Conservation (phyloP, 139 green algal genomes). For the Chlamydomonas applanata region DNA sequence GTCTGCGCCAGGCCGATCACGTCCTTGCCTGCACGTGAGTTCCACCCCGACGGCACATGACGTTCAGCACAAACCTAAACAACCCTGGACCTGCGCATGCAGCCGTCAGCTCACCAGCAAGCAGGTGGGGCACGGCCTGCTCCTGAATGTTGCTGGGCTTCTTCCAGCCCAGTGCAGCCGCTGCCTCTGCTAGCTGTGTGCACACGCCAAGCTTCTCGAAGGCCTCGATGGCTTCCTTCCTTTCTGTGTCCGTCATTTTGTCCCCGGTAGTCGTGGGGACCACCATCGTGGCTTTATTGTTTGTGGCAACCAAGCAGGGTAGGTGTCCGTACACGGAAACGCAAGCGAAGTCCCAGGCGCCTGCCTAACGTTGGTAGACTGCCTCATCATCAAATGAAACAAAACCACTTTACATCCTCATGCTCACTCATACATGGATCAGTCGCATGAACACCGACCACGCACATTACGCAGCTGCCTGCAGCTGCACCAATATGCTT, state of each 20-base stretch:
- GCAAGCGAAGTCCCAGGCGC: too few species aligned
- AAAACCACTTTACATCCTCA: too few species aligned
- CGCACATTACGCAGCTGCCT: too few species aligned
- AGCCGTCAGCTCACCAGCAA: constrained; percentile 56
- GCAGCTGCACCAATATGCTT: too few species aligned
- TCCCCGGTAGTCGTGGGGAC: background rate
- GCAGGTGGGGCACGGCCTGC: constrained; percentile 79
- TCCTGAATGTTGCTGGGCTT: constrained; percentile 80
- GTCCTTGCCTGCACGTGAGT: constrained; percentile 72
- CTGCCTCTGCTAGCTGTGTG: constrained; percentile 77
- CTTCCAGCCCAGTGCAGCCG: constrained; percentile 82
- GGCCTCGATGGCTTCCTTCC: constrained; percentile 30
- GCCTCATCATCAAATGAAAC: too few species aligned
- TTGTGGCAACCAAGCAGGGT: too few species aligned
- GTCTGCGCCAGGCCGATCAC: constrained; percentile 98
- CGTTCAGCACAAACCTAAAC: background rate
- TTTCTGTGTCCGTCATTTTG: constrained; percentile 38
- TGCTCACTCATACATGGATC: too few species aligned
- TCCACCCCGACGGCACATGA: background rate
- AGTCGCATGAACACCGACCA: too few species aligned
- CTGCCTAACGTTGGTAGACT: too few species aligned
- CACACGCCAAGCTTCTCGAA: constrained; percentile 85
- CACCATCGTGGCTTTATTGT: too few species aligned
- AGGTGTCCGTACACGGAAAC: too few species aligned
- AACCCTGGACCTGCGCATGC: background rate